Base-by-base conservation (phyloP, 1,284 basidiomycete species). In the Ustanciosporium gigantosporum region DNA sequence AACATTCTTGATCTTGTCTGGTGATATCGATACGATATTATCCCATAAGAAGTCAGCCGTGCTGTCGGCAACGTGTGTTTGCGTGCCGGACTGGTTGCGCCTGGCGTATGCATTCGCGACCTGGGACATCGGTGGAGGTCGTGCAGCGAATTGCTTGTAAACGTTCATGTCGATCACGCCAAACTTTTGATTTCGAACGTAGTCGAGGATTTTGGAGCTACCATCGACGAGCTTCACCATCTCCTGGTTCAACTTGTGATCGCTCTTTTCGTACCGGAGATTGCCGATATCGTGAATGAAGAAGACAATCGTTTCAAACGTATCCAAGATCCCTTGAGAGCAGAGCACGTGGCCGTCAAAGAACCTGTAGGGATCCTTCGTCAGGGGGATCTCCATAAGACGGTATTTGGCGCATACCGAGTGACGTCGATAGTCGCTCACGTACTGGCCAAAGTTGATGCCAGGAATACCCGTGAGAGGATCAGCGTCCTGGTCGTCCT, bases 111-210 rank as follows among this genome's bases (percentile, higher is more conserved):
- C 32, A 9, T 19, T 19, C 8, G 32, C 32, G 17, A 35, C 8
- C 11, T 8, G 8, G 17, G 32, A 11, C 11, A 35, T 9, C 17
- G 32, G 9, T 8, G 9, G 32, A 9, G 9, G 9, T 9, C 19
- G n/a, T 1, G 51, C 37, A 50, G 83, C 81, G 9, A 88, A 83
- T 66, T 86, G 86, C 0, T 87, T 84, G 66, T 87, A 86, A 16
- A 96, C 81, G 74, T 95, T 95, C 51, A 95, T 83, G 75, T 98
- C 95, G 17, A 97, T 81, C 2, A 96, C 77, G 2, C 87, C 86
- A 75, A 86, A 92, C 0, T 82, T 81, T 52, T 85, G 81, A 14
- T 76, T 79, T 39, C 80, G 82, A 1, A 88, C 84, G 90, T 91
- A 96, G 9, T 83, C 80, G 34, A 96, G 82, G 13, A 98, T 81